phyloP scores from a whole-genome alignment of 1,284 basidiomycete species.

The Cryptococcus hybrid region DNA sequence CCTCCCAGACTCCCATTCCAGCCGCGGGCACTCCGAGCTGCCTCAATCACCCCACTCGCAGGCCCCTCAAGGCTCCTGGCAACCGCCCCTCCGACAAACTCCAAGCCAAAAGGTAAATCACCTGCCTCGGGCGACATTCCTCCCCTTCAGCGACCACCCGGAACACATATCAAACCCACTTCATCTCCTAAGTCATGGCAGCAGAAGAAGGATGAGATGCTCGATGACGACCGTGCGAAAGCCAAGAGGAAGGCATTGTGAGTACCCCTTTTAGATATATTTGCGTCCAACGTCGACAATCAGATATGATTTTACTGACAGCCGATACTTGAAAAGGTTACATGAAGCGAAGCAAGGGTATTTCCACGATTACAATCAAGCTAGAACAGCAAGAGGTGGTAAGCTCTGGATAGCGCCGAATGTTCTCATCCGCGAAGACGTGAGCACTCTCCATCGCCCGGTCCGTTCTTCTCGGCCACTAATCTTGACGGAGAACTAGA shows the following conservation, averaged over 20 bases:
- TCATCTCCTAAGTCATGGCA: constrained; percentile 60
- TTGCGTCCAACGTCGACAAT: background rate
- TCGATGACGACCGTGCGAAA: constrained; percentile 69
- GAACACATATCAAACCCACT: constrained; percentile 63
- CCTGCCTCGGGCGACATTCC: constrained; percentile 16
- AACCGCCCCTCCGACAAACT: background rate
- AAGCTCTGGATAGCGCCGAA: constrained; percentile 94
- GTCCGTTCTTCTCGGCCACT: background rate
- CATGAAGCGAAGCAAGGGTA: constrained; percentile 85
- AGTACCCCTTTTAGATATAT: constrained; percentile 3
- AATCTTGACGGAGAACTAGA: constrained; percentile 53
- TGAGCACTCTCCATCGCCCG: constrained; percentile 51
- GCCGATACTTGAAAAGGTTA: constrained; percentile 56
- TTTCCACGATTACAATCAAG: constrained; percentile 83
- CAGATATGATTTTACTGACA: background rate
- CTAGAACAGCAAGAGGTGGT: constrained; percentile 67
- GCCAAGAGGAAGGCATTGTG: constrained; percentile 75
- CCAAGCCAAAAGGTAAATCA: constrained; percentile 1
- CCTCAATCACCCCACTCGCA: background rate
- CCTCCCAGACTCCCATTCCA: constrained; percentile 7
- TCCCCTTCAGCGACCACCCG: constrained; percentile 60
- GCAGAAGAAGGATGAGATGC: constrained; percentile 66
- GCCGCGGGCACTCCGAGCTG: background rate
- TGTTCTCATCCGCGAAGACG: constrained; percentile 84
- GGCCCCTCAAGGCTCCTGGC: too few relatives aligned